Percentiles rank a stretch among this genome's conserved stretches.
phyloP scores from a whole-genome alignment of 257 asterid genomes.

The Voacanga thouarsii region DNA sequence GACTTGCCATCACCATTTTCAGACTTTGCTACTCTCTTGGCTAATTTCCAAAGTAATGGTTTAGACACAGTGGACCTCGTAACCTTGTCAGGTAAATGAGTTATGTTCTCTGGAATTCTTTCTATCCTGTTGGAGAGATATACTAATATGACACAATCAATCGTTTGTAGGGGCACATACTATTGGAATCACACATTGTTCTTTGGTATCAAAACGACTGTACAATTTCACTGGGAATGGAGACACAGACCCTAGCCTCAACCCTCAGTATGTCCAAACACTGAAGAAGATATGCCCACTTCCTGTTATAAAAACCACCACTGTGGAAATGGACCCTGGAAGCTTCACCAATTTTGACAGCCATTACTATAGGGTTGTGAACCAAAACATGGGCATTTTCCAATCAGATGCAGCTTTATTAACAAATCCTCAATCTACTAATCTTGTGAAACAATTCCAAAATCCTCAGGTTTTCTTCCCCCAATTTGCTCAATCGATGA shows the following conservation, averaged over 20 bases:
- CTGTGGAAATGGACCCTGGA: slow-evolving; percentile 46
- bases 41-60: slow-evolving; percentile 30
- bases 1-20: slow-evolving; percentile 41
- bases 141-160: not conserved
- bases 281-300: slow-evolving; percentile 27
- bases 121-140: not conserved
- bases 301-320: slow-evolving; percentile 28
- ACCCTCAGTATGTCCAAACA: slow-evolving; percentile 18
- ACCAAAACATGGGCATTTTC: slow-evolving; percentile 37
- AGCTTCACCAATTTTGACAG: slow-evolving; percentile 38
- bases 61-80: slow-evolving; percentile 48
- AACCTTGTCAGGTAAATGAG: slow-evolving; percentile 41
- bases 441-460: slow-evolving; percentile 22
- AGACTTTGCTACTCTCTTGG: slow-evolving; percentile 37
- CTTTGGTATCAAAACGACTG: slow-evolving; percentile 18
- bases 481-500: slow-evolving; percentile 43
- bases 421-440: slow-evolving; percentile 20
- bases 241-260: slow-evolving; percentile 24
- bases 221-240: slow-evolving; percentile 33
- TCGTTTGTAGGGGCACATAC: slow-evolving; percentile 31
- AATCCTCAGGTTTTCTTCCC: slow-evolving; percentile 13
- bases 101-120: not conserved
- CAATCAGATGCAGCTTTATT: slow-evolving; percentile 55
- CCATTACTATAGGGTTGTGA: slow-evolving; percentile 34
- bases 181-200: slow-evolving; percentile 29